Evolutionary conservation across 768 basidiomycete genomes (phyloP).

Genomic region (Lentinula sp.): DNA sequence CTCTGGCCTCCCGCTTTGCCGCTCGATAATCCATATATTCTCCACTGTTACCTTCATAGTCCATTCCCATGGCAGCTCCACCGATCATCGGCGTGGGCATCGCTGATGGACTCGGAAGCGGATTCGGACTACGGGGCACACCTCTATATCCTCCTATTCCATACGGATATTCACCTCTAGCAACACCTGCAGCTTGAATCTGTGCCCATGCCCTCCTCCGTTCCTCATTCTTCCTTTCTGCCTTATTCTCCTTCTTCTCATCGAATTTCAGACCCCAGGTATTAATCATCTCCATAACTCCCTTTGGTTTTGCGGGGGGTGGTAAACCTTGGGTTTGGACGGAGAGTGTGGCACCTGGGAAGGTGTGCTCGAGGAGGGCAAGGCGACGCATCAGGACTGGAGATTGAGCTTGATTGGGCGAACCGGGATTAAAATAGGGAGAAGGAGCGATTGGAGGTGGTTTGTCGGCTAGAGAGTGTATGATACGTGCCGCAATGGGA

Average conservation of each 20-base stretch:
- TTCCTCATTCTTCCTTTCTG: conserved; percentile 13
- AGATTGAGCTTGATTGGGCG: neutral
- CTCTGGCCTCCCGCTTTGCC: neutral
- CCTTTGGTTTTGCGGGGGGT: conserved; percentile 15
- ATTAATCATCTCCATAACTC: conserved; percentile 16
- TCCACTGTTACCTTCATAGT: neutral
- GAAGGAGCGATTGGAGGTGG: conserved; percentile 7
- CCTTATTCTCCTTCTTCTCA: conserved; percentile 10
- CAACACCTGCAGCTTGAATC: neutral
- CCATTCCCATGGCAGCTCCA: neutral
- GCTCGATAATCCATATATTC: neutral
- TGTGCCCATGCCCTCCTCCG: conserved; percentile 11
- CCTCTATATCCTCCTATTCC: neutral
- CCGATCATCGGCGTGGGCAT: neutral
- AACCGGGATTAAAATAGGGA: neutral
- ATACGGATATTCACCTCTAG: conserved; percentile 1
- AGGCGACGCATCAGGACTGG: conserved; percentile 12
- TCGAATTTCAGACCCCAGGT: conserved; percentile 16
- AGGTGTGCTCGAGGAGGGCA: conserved; percentile 9
- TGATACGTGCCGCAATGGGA: conserved; percentile 8
- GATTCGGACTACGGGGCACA: neutral
- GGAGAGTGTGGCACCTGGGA: conserved; percentile 12
- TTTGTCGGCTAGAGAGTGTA: conserved; percentile 15
- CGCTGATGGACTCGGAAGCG: neutral
- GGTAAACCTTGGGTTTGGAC: conserved; percentile 14